These are phyloP conservation scores for Stygiomarasmius scandens DNA, from an alignment of 1,284 basidiomycete genomes.

Conservation along the genomic window DNA sequence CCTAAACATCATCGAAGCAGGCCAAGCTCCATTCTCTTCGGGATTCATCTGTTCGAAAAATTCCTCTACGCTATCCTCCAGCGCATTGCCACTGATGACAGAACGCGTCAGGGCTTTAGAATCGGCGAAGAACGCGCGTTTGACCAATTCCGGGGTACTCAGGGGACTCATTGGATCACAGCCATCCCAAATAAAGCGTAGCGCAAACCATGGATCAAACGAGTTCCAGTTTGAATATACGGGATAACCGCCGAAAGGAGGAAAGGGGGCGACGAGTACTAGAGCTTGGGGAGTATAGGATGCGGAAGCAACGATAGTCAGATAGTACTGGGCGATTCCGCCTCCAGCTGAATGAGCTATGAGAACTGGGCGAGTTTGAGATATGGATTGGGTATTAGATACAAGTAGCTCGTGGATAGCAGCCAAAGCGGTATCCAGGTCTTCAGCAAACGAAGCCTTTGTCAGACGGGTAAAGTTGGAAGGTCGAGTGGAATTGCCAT, in stretches of 20 bases:
- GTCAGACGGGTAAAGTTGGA: conserved; percentile 1
- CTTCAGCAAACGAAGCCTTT: background rate
- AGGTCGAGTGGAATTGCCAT: conserved; percentile 5
- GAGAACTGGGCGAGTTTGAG: background rate
- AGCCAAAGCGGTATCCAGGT: background rate
- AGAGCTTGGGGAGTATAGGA: conserved; percentile 2
- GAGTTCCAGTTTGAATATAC: background rate
- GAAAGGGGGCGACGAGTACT: conserved; percentile 7
- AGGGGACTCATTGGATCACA: conserved; percentile 6
- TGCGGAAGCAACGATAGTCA: background rate
- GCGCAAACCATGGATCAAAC: conserved; percentile 1
- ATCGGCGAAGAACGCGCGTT: conserved; percentile 4
- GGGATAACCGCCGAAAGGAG: background rate
- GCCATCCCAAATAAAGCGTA: conserved; percentile 5
- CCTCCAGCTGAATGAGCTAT: conserved; percentile 8
- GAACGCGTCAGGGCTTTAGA: background rate
- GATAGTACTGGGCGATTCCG: background rate
- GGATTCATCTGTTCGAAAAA: conserved; percentile 10
- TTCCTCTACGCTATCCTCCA: background rate
- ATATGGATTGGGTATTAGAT: background rate
- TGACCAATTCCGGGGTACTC: background rate
- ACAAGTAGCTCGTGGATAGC: background rate
- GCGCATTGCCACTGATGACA: background rate
- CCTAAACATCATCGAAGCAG: background rate
- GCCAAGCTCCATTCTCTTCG: conserved; percentile 7